Evolutionary conservation across 139 green algal species (phyloP).

Genomic region (Coelastrella sp.): DNA sequence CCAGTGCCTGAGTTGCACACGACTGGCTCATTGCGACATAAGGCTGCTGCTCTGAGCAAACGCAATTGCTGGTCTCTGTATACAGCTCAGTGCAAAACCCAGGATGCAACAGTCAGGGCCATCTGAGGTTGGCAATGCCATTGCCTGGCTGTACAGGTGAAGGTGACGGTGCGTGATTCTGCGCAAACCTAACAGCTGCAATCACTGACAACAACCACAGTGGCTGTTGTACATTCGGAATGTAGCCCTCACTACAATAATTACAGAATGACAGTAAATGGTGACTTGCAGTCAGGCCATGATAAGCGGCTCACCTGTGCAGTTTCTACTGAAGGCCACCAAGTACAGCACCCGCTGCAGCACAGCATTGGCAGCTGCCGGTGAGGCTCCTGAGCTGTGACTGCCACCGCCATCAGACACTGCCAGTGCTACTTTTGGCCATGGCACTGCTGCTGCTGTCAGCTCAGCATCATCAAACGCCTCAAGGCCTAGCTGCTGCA

Average conservation of each 20-base stretch:
- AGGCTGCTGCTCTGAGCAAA: not conserved
- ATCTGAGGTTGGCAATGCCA: not conserved
- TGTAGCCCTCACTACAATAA: not conserved
- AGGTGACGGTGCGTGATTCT: not conserved
- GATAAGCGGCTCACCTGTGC: not conserved
- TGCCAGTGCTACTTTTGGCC: not conserved
- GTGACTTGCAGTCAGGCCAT: too few species aligned
- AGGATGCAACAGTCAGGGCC: not conserved
- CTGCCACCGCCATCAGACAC: not conserved
- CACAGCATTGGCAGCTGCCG: not conserved
- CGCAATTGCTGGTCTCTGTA: not conserved
- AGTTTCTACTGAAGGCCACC: slow-evolving; percentile 28
- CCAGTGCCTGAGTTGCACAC: too few species aligned
- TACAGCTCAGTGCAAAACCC: not conserved
- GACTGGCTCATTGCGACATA: too few species aligned
- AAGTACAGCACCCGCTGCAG: not conserved
- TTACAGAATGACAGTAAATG: too few species aligned
- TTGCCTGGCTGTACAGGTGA: not conserved
- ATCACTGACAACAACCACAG: not conserved
- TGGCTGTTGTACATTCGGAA: not conserved
- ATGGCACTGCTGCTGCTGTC: not conserved
- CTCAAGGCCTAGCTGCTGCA: slow-evolving; percentile 45
- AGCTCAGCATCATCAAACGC: slow-evolving; percentile 14
- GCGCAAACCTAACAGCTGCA: not conserved
- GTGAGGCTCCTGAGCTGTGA: not conserved